Percentiles rank a stretch among this genome's conserved stretches.
Evolutionary conservation across 73 alveolate species (phyloP).

Genomic region (Paramecium sonneborni): DNA sequence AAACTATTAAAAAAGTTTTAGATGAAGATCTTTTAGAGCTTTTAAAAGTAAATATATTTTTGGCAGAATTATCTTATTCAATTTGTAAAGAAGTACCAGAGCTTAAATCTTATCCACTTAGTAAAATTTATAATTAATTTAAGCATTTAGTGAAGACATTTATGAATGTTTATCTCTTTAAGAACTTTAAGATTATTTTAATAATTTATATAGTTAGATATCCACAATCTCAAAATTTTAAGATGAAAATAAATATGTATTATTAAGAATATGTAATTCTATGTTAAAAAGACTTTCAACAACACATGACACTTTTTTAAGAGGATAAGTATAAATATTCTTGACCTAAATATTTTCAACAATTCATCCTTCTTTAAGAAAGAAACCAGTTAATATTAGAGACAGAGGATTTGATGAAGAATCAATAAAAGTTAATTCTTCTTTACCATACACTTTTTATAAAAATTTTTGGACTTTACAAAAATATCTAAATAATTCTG

Average conservation of each 20-base stretch:
- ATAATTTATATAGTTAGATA: neutral
- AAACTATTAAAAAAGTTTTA: neutral
- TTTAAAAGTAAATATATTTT: neutral
- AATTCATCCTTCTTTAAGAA: neutral
- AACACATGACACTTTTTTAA: conserved; percentile 44
- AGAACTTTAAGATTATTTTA: neutral
- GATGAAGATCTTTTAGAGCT: conserved; percentile 32
- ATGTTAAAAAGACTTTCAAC: conserved; percentile 45
- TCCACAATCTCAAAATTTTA: neutral
- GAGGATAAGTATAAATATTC: conserved; percentile 43
- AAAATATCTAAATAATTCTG: conserved; percentile 21
- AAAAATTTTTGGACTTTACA: conserved; percentile 38
- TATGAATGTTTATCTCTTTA: conserved; percentile 21
- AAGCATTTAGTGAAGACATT: conserved; percentile 42
- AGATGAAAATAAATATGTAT: conserved; percentile 24
- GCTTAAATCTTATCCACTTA: neutral
- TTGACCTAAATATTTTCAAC: conserved; percentile 39
- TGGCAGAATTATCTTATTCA: neutral
- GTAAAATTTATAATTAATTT: neutral
- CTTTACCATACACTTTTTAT: neutral
- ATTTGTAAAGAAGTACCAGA: neutral
- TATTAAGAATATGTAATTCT: conserved; percentile 7
- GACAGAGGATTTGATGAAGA: conserved; percentile 48
- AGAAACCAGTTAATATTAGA: neutral
- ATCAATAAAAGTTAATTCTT: neutral